Evolutionary conservation across 352 stramenopile genomes (phyloP).

Genomic region (Phytopythium kandeliae): DNA sequence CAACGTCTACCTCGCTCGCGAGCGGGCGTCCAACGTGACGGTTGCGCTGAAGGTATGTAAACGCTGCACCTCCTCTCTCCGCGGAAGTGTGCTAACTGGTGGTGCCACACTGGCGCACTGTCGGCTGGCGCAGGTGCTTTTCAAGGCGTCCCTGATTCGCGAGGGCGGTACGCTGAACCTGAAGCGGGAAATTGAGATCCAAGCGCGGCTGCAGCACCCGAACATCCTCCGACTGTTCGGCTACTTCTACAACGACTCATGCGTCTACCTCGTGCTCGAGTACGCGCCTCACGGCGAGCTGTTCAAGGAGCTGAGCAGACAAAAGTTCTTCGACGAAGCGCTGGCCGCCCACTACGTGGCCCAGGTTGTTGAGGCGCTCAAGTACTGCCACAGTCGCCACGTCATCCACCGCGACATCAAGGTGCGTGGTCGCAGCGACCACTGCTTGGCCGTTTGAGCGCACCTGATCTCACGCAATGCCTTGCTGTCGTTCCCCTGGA

Average conservation of each 20-base stretch:
- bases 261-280: conserved; percentile 81
- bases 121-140: conserved; percentile 37
- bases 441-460: background rate
- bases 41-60: conserved; percentile 72
- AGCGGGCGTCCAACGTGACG: conserved; percentile 54
- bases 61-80: background rate
- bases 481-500: conserved; percentile 1
- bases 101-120: background rate
- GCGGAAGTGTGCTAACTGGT: background rate
- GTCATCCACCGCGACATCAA: conserved; percentile 90
- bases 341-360: conserved; percentile 60
- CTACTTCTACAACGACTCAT: conserved; percentile 85
- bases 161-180: conserved; percentile 55
- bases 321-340: conserved; percentile 45
- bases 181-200: conserved; percentile 82
- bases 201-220: conserved; percentile 63
- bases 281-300: conserved; percentile 77
- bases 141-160: conserved; percentile 53
- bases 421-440: conserved; percentile 15
- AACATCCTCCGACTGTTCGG: conserved; percentile 74
- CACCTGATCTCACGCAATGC: background rate
- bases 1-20: conserved; percentile 79
- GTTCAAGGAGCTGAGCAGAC: conserved; percentile 66
- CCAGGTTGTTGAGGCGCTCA: conserved; percentile 73
- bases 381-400: conserved; percentile 68